Conservation (phyloP, 2,329 filamentous ascomycete species). For the Exserohilum turcica region DNA sequence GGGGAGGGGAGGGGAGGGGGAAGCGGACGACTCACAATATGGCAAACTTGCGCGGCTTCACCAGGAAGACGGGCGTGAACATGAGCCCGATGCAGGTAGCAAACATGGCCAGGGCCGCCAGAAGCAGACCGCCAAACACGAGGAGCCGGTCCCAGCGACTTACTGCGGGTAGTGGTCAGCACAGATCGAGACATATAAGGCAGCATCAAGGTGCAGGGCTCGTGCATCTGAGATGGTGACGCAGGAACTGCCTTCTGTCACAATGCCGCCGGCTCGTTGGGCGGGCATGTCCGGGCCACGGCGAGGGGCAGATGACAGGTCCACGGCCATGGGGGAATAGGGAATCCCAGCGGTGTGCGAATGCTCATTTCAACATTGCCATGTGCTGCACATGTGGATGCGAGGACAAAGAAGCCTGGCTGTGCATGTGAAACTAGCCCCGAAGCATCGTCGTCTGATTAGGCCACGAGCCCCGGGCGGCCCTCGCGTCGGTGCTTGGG, state of each 20-base stretch:
- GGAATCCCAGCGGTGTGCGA: slow-evolving; percentile 10
- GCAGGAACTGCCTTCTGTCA: slow-evolving; percentile 52
- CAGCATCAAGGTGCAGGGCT: slow-evolving; percentile 43
- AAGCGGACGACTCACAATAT: slow-evolving; percentile 76
- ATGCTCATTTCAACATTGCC: slow-evolving; percentile 30
- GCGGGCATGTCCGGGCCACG: slow-evolving; percentile 32
- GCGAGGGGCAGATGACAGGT: slow-evolving; percentile 39
- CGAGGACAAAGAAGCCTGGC: slow-evolving; percentile 18
- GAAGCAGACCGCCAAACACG: slow-evolving; percentile 67
- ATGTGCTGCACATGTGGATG: slow-evolving; percentile 20
- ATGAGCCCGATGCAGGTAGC: slow-evolving; percentile 90
- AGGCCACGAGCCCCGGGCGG: slow-evolving; percentile 34
- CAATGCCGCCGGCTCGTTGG: slow-evolving; percentile 22
- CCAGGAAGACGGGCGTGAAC: slow-evolving; percentile 70
- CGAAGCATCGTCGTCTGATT: slow-evolving; percentile 27
- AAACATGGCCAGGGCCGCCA: slow-evolving; percentile 77
- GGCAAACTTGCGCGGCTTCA: slow-evolving; percentile 90
- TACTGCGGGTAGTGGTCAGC: slow-evolving; percentile 63
- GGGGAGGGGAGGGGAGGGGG: slow-evolving; percentile 21
- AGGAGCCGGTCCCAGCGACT: slow-evolving; percentile 96
- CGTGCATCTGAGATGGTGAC: slow-evolving; percentile 46
- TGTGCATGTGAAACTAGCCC: slow-evolving; percentile 36
- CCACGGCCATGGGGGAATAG: slow-evolving; percentile 11
- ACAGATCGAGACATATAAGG: slow-evolving; percentile 30
- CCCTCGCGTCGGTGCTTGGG: slow-evolving; percentile 4